These are phyloP conservation scores for Aspergillus viridinutans DNA, from an alignment of 2,329 filamentous ascomycete genomes.

Conservation along the genomic window DNA sequence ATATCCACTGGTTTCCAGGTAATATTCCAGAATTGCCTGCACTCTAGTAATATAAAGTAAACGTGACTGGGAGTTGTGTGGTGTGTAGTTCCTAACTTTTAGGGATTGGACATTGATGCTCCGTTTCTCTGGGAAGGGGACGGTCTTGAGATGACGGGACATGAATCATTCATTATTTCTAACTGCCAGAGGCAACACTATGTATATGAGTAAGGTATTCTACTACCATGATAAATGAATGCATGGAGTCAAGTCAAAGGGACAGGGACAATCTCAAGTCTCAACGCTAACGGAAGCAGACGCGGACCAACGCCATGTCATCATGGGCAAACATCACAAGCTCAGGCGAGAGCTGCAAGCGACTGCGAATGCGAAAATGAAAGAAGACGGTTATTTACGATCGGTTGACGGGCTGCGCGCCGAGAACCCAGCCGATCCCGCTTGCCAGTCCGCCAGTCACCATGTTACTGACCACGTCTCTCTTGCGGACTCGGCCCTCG, in stretches of 20 bases:
- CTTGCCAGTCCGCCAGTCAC: slow-evolving; percentile 59
- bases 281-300: neutral
- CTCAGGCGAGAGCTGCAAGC: neutral
- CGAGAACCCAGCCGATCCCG: slow-evolving; percentile 63
- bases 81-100: neutral
- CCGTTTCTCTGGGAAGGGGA: neutral
- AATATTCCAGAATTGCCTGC: too few species aligned
- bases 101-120: neutral
- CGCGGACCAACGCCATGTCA: neutral
- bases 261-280: neutral
- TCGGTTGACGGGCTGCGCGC: slow-evolving; percentile 45
- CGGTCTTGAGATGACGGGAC: neutral
- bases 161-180: neutral
- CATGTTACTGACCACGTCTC: slow-evolving; percentile 59
- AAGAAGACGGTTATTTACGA: slow-evolving; percentile 1
- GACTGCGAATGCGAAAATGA: neutral
- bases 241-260: neutral
- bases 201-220: neutral
- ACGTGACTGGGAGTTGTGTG: neutral
- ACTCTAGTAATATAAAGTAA: too few species aligned
- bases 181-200: neutral
- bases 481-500: slow-evolving; percentile 39
- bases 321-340: neutral
- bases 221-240: neutral
- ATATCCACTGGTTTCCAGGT: neutral